A percentile compares a stretch with the other conserved stretches of the same genome.
These are phyloP conservation scores for Adansonia gregorii DNA, from an alignment of 441 rosid species.

Conservation along the genomic window DNA sequence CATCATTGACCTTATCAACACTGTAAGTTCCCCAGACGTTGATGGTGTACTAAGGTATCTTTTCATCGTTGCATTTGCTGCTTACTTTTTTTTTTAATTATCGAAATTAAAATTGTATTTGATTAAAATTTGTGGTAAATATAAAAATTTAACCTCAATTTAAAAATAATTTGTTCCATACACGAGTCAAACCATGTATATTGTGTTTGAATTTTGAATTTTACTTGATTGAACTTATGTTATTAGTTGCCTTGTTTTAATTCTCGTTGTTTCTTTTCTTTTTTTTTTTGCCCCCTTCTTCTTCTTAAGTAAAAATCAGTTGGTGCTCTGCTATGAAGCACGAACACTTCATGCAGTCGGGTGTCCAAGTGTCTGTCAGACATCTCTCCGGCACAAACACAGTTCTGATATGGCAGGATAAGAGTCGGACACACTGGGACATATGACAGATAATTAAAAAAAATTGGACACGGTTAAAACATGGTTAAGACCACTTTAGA, in stretches of 20 bases:
- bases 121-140: neutral
- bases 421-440: neutral
- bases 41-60: neutral
- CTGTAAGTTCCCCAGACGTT: conserved; percentile 54
- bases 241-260: neutral
- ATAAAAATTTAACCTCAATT: neutral
- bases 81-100: neutral
- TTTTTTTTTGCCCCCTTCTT: neutral
- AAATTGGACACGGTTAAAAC: neutral
- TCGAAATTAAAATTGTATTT: neutral
- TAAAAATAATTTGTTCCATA: neutral
- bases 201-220: conserved; percentile 2
- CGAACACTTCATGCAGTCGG: neutral
- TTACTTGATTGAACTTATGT: conserved; percentile 11
- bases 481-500: neutral
- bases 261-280: neutral
- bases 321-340: neutral
- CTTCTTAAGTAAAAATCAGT: conserved; percentile 5
- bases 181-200: neutral
- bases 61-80: conserved; percentile 15
- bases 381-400: too few species aligned
- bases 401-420: too few species aligned
- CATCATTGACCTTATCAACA: conserved; percentile 80
- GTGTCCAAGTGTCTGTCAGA: neutral
- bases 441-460: neutral